phyloP scores from a whole-genome alignment of 495 filamentous ascomycete genomes.

The Xylaria curta region DNA sequence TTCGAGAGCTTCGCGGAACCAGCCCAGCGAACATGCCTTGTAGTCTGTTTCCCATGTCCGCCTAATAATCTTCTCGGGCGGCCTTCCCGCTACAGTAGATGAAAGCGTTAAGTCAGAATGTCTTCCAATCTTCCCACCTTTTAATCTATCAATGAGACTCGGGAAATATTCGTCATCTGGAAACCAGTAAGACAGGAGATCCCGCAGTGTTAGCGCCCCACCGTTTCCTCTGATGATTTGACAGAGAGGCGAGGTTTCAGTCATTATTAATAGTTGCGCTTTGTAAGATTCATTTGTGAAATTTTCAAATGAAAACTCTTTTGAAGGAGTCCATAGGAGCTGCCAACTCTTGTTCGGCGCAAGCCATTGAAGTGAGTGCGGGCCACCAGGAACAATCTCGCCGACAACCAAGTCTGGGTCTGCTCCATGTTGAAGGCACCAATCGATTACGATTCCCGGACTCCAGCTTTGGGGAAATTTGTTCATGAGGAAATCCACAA shows the following conservation, averaged over 20 bases:
- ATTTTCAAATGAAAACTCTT: not conserved
- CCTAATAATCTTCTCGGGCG: not conserved
- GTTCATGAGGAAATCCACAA: not conserved
- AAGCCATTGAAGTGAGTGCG: not conserved
- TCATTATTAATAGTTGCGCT: not conserved
- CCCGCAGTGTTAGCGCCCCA: not conserved
- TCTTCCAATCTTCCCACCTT: not conserved
- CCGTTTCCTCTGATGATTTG: not conserved
- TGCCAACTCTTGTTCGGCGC: not conserved
- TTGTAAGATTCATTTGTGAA: not conserved
- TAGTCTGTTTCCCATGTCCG: not conserved
- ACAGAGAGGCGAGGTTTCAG: not conserved
- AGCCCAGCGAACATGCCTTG: not conserved
- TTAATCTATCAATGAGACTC: not conserved
- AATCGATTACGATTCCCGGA: not conserved
- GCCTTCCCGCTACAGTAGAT: not conserved
- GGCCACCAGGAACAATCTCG: not conserved
- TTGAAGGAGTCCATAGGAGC: not conserved
- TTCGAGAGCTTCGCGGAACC: not conserved
- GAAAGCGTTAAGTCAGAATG: not conserved
- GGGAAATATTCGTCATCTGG: not conserved
- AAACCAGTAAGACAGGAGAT: slow-evolving; percentile 1
- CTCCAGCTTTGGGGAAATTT: not conserved
- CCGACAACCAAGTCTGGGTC: slow-evolving; percentile 1
- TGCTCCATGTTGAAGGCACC: slow-evolving; percentile 10